Percentiles rank a stretch among this genome's conserved stretches.
Conservation (phyloP, 352 stramenopile genomes). For the Phytophthora litchii region DNA sequence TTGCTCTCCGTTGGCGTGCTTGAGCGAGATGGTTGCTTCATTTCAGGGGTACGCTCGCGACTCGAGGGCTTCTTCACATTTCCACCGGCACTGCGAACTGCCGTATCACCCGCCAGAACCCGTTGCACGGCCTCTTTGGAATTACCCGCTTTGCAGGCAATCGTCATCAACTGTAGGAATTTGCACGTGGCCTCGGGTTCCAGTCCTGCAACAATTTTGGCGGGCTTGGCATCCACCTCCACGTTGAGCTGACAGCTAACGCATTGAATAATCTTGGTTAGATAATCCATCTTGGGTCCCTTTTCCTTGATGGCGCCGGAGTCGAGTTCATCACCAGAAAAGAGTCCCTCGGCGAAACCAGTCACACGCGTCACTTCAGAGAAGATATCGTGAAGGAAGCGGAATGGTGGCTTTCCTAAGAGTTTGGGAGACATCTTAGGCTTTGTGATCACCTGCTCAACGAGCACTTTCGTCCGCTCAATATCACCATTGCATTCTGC, state of each 20-base stretch:
- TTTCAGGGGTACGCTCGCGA: conserved; percentile 59
- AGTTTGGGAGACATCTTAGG: conserved; percentile 88
- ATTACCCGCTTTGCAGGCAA: conserved; percentile 75
- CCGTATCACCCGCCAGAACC: conserved; percentile 67
- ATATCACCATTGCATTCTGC: conserved; percentile 78
- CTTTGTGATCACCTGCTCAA: conserved; percentile 84
- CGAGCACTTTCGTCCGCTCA: conserved; percentile 72
- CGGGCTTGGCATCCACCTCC: conserved; percentile 85
- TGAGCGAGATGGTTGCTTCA: conserved; percentile 59
- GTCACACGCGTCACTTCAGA: conserved; percentile 81
- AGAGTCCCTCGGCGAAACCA: conserved; percentile 87
- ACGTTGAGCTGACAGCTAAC: conserved; percentile 90
- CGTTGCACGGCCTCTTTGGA: conserved; percentile 72
- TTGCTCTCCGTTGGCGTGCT: conserved; percentile 69
- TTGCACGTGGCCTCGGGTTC: conserved; percentile 95
- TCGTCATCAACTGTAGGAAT: conserved; percentile 90
- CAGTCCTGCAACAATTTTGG: conserved; percentile 91
- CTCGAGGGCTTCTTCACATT: conserved; percentile 46
- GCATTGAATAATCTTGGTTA: conserved; percentile 91
- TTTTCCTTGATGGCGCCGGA: conserved; percentile 94
- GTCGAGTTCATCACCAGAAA: conserved; percentile 88
- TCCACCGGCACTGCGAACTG: conserved; percentile 37
- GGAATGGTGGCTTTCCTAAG: conserved; percentile 86
- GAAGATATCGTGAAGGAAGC: conserved; percentile 88
- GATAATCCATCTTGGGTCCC: conserved; percentile 91